phyloP scores from a whole-genome alignment of 192 early-diverging fungal species.

The Lobulomyces angularis region DNA sequence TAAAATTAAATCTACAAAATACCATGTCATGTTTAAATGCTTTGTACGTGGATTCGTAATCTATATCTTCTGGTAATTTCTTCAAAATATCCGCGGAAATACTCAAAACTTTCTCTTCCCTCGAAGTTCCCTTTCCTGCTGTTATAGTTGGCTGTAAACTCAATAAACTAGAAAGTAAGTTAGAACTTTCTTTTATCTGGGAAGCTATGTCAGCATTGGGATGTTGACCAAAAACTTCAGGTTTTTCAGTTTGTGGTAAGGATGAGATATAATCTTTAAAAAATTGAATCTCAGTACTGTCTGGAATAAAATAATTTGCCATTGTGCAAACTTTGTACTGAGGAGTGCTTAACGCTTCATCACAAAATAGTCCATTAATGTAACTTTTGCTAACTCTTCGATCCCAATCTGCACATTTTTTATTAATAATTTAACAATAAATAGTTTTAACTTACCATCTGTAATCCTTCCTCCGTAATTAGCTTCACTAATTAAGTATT shows the following conservation, averaged over 20 bases:
- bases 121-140: constrained; percentile 17
- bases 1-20: background rate
- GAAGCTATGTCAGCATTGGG: constrained; percentile 50
- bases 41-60: constrained; percentile 39
- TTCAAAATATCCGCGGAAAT: constrained; percentile 34
- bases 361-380: constrained; percentile 40
- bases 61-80: constrained; percentile 35
- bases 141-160: constrained; percentile 41
- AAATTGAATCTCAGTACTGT: constrained; percentile 19
- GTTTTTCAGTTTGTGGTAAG: constrained; percentile 41
- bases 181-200: constrained; percentile 42
- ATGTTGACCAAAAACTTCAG: constrained; percentile 55
- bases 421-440: too few relatives aligned
- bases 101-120: constrained; percentile 41
- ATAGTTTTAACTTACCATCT: too few relatives aligned
- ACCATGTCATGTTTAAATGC: constrained; percentile 30
- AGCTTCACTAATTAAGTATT: constrained; percentile 51
- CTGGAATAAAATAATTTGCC: constrained; percentile 36
- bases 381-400: constrained; percentile 41
- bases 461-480: constrained; percentile 52
- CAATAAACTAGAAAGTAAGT: constrained; percentile 32
- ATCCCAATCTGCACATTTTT: too few relatives aligned
- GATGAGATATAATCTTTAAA: constrained; percentile 38
- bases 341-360: constrained; percentile 36
- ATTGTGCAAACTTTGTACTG: constrained; percentile 29